phyloP scores from a whole-genome alignment of 2,329 filamentous ascomycete species.

The Penicillium sclerotiorum region DNA sequence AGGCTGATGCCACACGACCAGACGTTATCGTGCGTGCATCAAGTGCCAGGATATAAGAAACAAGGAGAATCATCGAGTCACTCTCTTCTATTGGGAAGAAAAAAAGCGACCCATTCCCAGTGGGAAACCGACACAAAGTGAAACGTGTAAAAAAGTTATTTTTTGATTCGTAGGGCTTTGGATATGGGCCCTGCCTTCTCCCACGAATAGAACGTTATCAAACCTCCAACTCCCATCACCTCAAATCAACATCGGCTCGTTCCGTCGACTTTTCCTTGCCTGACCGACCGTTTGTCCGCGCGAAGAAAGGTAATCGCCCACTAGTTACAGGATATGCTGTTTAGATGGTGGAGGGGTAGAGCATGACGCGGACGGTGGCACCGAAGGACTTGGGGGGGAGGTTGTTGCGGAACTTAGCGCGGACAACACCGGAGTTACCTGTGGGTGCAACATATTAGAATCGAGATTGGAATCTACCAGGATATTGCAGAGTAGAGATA shows the following conservation, averaged over 20 bases:
- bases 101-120: slow-evolving; percentile 23
- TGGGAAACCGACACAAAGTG: slow-evolving; percentile 31
- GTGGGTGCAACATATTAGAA: no score
- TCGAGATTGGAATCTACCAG: no score
- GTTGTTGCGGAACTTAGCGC: slow-evolving; percentile 95
- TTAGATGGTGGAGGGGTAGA: slow-evolving; percentile 98
- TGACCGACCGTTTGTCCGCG: slow-evolving; percentile 37
- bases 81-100: slow-evolving; percentile 1
- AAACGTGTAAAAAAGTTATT: slow-evolving; percentile 30
- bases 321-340: slow-evolving; percentile 42
- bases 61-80: slow-evolving; percentile 18
- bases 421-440: slow-evolving; percentile 98
- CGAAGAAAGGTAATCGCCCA: slow-evolving; percentile 40
- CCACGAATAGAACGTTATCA: slow-evolving; percentile 43
- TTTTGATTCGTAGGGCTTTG: slow-evolving; percentile 43
- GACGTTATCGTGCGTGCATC: slow-evolving; percentile 30
- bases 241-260: slow-evolving; percentile 41
- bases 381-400: slow-evolving; percentile 96
- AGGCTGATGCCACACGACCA: slow-evolving; percentile 32
- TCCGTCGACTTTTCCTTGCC: slow-evolving; percentile 40
- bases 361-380: slow-evolving; percentile 93
- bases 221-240: slow-evolving; percentile 42
- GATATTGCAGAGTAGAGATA: background rate
- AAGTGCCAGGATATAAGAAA: slow-evolving; percentile 26
- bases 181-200: slow-evolving; percentile 39